phyloP scores from a whole-genome alignment of 2,329 filamentous ascomycete species.

The Zymoseptoria pseudotritici region DNA sequence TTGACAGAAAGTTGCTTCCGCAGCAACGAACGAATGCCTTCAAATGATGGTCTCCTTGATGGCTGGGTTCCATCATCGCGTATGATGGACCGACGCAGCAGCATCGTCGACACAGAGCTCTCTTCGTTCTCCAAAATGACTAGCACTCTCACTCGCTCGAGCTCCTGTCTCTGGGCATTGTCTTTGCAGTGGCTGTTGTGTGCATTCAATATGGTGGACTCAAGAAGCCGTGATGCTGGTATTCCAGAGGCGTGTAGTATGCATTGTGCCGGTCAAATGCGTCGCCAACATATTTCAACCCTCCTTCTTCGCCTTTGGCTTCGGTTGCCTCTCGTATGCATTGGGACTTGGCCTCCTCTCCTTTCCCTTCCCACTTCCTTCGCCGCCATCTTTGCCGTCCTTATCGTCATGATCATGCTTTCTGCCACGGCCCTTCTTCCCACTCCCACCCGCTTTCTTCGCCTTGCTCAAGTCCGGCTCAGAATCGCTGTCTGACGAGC shows the following conservation, averaged over 20 bases:
- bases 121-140: too few relatives aligned
- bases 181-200: too few relatives aligned
- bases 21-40: neutral
- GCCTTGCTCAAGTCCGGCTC: conserved; percentile 44
- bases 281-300: conserved; percentile 11
- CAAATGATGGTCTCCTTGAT: neutral
- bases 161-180: too few relatives aligned
- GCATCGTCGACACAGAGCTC: too few relatives aligned
- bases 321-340: conserved; percentile 71
- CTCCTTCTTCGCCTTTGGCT: conserved; percentile 31
- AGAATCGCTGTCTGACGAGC: conserved; percentile 48
- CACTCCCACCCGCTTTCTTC: conserved; percentile 35
- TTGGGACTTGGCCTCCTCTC: conserved; percentile 62
- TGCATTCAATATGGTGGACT: too few relatives aligned
- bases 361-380: conserved; percentile 32
- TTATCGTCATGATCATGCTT: conserved; percentile 67
- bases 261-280: neutral
- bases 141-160: too few relatives aligned
- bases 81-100: neutral
- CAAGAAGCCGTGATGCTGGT: too few relatives aligned
- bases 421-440: conserved; percentile 47
- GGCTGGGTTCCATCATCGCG: neutral
- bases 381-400: conserved; percentile 15
- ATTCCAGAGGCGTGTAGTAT: too few relatives aligned
- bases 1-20: neutral